Evolutionary conservation across 2,329 filamentous ascomycete genomes (phyloP).

Genomic region (Hymenoscyphus fructigenus): DNA sequence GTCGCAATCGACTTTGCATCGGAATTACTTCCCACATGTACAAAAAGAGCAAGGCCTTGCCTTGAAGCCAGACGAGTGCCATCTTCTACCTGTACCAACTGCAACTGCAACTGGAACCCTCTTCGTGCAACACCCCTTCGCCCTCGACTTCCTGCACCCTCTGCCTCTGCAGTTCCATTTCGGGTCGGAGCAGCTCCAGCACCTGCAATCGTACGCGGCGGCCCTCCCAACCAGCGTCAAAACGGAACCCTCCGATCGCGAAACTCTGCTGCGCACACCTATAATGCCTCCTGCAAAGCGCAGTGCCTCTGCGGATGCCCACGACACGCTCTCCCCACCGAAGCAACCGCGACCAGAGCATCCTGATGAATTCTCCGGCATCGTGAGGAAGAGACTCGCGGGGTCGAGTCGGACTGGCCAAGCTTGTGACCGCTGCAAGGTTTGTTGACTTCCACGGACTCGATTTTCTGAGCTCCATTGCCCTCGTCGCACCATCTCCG

Average conservation of each 20-base stretch:
- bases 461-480: not conserved
- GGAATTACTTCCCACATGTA: not conserved
- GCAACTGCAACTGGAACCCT: too few relatives aligned
- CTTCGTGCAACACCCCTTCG: not conserved
- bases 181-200: not conserved
- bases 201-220: constrained; percentile 18
- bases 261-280: constrained; percentile 1
- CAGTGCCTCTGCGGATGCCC: constrained; percentile 21
- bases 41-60: not conserved
- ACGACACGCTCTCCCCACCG: constrained; percentile 15
- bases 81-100: not conserved
- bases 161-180: not conserved
- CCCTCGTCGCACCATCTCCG: not conserved
- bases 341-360: constrained; percentile 33
- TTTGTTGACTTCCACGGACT: constrained; percentile 39
- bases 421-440: constrained; percentile 87
- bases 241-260: constrained; percentile 13
- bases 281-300: constrained; percentile 13
- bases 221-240: constrained; percentile 25
- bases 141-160: not conserved
- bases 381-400: constrained; percentile 53
- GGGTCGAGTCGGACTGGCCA: constrained; percentile 69
- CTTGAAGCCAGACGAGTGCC: not conserved
- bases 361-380: constrained; percentile 37
- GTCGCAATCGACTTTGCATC: not conserved